Evolutionary conservation across 2,329 filamentous ascomycete genomes (phyloP).

Genomic region (Xylariaceae sp.): DNA sequence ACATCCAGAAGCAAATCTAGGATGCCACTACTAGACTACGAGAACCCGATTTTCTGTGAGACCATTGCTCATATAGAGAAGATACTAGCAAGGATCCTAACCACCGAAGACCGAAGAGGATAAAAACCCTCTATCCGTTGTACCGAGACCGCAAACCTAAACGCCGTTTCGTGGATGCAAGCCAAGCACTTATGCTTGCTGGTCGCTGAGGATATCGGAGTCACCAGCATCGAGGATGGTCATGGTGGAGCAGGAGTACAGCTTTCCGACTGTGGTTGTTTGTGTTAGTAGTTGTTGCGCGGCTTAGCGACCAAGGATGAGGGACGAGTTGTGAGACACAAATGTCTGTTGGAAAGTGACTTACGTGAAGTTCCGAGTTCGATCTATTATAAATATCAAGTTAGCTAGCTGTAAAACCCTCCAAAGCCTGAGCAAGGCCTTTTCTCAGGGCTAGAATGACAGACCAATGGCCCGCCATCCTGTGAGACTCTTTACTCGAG

Average conservation of each 20-base stretch:
- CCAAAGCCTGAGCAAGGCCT: conserved; percentile 86
- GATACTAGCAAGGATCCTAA: conserved; percentile 16
- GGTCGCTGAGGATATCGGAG: conserved; percentile 93
- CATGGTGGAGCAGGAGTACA: conserved; percentile 98
- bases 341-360: conserved; percentile 3
- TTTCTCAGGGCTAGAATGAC: conserved; percentile 76
- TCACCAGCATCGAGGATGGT: conserved; percentile 96
- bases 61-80: conserved; percentile 24
- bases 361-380: conserved; percentile 78
- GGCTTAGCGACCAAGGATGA: not conserved
- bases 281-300: conserved; percentile 19
- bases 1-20: conserved; percentile 14
- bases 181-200: conserved; percentile 61
- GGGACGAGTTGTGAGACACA: not conserved
- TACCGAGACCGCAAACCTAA: conserved; percentile 39
- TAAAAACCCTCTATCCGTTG: conserved; percentile 35
- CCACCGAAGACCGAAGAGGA: conserved; percentile 25
- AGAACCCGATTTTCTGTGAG: conserved; percentile 18
- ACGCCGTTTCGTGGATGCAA: conserved; percentile 39
- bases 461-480: conserved; percentile 15
- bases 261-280: conserved; percentile 80
- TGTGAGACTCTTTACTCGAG: conserved; percentile 6
- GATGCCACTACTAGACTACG: conserved; percentile 25
- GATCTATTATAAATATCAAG: conserved; percentile 67
- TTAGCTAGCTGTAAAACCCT: conserved; percentile 76